Conservation (phyloP, 2,329 filamentous ascomycete genomes). For the Paecilomyces variotii region DNA sequence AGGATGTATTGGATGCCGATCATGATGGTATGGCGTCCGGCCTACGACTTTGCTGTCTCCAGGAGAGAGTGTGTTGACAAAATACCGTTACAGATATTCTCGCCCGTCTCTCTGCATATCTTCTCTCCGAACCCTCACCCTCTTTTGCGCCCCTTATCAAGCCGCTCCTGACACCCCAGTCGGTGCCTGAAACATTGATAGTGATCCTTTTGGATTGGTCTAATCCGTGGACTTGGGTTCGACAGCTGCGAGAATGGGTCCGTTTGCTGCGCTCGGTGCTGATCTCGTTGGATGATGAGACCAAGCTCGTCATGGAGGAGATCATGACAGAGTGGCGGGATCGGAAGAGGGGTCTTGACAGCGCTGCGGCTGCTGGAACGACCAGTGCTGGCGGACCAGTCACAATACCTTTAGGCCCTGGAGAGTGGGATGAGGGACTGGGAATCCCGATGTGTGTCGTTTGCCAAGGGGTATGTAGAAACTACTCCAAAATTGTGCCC, state of each 20-base stretch:
- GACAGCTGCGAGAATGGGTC: constrained; percentile 84
- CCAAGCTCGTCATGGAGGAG: constrained; percentile 78
- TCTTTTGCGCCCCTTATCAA: constrained; percentile 75
- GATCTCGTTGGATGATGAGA: constrained; percentile 63
- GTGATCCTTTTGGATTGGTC: constrained; percentile 95
- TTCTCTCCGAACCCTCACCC: constrained; percentile 75
- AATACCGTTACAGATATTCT: constrained; percentile 60
- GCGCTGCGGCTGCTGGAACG: constrained; percentile 42
- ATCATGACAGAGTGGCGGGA: constrained; percentile 74
- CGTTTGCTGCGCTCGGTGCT: constrained; percentile 71
- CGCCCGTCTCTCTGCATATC: constrained; percentile 80
- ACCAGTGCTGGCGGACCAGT: constrained; percentile 57
- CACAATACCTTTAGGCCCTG: constrained; percentile 70
- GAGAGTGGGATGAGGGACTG: constrained; percentile 87
- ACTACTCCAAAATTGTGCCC: constrained; percentile 20
- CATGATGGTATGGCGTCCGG: constrained; percentile 62
- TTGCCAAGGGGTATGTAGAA: constrained; percentile 68
- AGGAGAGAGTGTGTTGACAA: not conserved
- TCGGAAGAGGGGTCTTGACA: constrained; percentile 55
- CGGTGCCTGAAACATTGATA: constrained; percentile 77
- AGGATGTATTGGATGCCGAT: constrained; percentile 86
- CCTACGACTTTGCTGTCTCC: not conserved
- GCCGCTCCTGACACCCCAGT: constrained; percentile 74
- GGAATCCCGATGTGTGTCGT: constrained; percentile 85
- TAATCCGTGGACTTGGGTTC: constrained; percentile 85